Conservation (phyloP, 352 stramenopile genomes). For the Pythium dissotocum region DNA sequence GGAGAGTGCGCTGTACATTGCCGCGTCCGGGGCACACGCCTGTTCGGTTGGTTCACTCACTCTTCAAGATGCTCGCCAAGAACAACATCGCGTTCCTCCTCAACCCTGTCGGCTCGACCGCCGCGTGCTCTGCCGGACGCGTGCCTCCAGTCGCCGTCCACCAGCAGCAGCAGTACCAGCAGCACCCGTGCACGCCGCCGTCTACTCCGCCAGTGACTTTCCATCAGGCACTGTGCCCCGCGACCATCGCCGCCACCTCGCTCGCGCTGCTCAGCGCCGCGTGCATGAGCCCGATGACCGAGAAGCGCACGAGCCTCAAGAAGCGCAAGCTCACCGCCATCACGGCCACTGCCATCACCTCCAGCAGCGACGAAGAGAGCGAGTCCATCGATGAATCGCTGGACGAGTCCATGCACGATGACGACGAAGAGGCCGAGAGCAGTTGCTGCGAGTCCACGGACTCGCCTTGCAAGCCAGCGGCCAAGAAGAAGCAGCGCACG, state of each 20-base stretch:
- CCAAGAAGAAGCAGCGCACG: slow-evolving; percentile 50
- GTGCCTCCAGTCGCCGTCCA: not conserved
- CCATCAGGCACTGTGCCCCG: slow-evolving; percentile 14
- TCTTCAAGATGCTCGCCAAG: slow-evolving; percentile 31
- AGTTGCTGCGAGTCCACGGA: not conserved
- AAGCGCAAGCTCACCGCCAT: slow-evolving; percentile 27
- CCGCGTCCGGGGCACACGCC: not conserved
- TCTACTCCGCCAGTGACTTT: slow-evolving; percentile 9
- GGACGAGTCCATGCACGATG: slow-evolving; percentile 7
- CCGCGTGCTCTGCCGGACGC: not conserved
- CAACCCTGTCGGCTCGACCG: slow-evolving; percentile 21
- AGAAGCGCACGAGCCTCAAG: slow-evolving; percentile 19
- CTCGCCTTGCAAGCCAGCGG: not conserved
- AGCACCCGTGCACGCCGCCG: slow-evolving; percentile 13
- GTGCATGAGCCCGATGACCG: slow-evolving; percentile 29
- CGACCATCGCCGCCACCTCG: slow-evolving; percentile 27
- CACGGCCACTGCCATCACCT: slow-evolving; percentile 1
- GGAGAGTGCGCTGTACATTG: not conserved
- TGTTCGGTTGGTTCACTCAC: slow-evolving; percentile 16
- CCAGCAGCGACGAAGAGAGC: slow-evolving; percentile 23
- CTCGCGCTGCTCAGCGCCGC: slow-evolving; percentile 30
- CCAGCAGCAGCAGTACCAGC: not conserved
- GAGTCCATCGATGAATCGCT: slow-evolving; percentile 7
- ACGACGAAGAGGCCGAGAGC: slow-evolving; percentile 1
- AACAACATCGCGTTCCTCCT: slow-evolving; percentile 33